Conservation (phyloP, 768 basidiomycete species). For the Suillus lakei region DNA sequence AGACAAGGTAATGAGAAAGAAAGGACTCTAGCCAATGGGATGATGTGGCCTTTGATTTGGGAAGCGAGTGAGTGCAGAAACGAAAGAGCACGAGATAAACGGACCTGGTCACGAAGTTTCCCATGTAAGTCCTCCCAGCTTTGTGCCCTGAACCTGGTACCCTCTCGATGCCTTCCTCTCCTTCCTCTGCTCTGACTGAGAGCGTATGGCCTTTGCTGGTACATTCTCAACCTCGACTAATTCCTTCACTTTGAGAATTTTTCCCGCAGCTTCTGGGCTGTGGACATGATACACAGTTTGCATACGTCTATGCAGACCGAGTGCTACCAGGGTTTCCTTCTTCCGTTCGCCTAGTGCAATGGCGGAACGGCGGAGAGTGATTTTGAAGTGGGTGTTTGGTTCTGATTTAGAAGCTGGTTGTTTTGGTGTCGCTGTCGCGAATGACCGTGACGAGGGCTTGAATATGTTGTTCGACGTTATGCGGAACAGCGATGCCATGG, state of each 20-base stretch:
- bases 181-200: conserved; percentile 67
- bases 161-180: conserved; percentile 73
- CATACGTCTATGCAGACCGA: conserved; percentile 83
- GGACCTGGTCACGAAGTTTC: conserved; percentile 1
- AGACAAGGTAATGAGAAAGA: background rate
- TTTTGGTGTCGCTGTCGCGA: conserved; percentile 10
- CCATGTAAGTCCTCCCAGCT: conserved; percentile 25
- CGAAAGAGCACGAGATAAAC: too few species aligned
- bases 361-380: conserved; percentile 86
- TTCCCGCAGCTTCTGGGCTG: conserved; percentile 76
- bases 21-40: background rate
- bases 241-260: conserved; percentile 89
- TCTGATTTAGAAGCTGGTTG: conserved; percentile 1
- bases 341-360: conserved; percentile 79
- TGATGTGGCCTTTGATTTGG: background rate
- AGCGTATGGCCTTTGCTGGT: conserved; percentile 64
- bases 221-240: conserved; percentile 90
- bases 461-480: conserved; percentile 3
- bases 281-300: conserved; percentile 86
- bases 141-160: conserved; percentile 57
- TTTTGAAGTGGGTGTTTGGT: conserved; percentile 79
- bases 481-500: conserved; percentile 20
- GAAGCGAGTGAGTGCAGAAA: background rate
- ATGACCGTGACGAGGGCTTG: conserved; percentile 18
- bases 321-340: conserved; percentile 75